Conservation (phyloP, 306 rosid species). For the Parietaria judaica region DNA sequence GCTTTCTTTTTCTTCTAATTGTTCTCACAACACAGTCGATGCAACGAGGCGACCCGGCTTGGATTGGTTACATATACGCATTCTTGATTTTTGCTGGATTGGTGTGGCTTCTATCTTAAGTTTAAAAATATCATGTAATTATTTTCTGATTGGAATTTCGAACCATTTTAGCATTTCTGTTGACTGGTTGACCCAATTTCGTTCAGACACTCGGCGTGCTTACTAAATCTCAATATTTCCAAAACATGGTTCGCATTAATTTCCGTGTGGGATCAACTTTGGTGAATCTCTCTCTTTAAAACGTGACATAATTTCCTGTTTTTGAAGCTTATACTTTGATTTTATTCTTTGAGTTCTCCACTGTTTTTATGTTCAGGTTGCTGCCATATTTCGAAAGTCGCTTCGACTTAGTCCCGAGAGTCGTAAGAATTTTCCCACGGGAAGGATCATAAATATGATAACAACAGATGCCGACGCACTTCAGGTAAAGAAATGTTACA, state of each 20-base stretch:
- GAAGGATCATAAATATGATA: conserved; percentile 84
- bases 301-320: neutral
- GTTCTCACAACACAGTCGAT: conserved; percentile 59
- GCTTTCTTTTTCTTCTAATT: conserved; percentile 12
- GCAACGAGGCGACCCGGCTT: conserved; percentile 77
- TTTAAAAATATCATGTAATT: neutral
- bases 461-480: conserved; percentile 72
- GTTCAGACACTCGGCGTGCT: conserved; percentile 65
- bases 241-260: conserved; percentile 70
- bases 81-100: conserved; percentile 65
- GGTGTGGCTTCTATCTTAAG: conserved; percentile 40
- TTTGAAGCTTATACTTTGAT: conserved; percentile 1
- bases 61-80: conserved; percentile 76
- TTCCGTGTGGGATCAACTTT: conserved; percentile 74
- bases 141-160: neutral
- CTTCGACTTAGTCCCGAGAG: conserved; percentile 66
- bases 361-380: conserved; percentile 46
- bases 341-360: neutral
- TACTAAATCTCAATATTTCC: conserved; percentile 64
- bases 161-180: neutral
- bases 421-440: conserved; percentile 59
- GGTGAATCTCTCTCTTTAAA: conserved; percentile 39
- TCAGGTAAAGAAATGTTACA: conserved; percentile 32
- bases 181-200: conserved; percentile 24
- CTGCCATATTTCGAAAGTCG: conserved; percentile 73